These are phyloP conservation scores for Xylaria scruposa DNA, from an alignment of 495 filamentous ascomycete genomes.

Conservation along the genomic window DNA sequence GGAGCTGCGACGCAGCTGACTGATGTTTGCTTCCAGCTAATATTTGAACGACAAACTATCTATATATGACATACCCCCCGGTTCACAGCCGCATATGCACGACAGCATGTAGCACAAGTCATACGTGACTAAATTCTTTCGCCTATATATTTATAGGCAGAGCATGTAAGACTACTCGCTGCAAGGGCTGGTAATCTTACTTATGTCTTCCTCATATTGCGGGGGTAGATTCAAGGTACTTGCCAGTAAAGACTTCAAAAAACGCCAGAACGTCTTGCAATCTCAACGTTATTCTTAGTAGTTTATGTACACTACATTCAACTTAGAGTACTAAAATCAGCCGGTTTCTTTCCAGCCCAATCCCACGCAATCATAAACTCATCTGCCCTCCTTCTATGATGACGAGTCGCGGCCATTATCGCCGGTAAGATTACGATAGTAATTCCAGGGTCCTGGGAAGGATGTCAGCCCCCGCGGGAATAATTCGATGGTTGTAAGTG, in stretches of 20 bases:
- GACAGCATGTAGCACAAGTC: not conserved
- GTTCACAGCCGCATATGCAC: constrained; percentile 10
- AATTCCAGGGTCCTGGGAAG: not conserved
- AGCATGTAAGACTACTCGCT: constrained; percentile 5
- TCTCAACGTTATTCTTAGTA: not conserved
- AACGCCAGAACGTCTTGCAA: not conserved
- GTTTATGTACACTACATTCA: not conserved
- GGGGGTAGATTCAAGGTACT: not conserved
- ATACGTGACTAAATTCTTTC: constrained; percentile 7
- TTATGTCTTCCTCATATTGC: not conserved
- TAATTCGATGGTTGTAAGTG: not conserved
- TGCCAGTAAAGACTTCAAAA: not conserved
- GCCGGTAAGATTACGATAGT: not conserved
- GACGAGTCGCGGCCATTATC: not conserved
- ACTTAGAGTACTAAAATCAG: not conserved
- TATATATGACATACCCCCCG: not conserved
- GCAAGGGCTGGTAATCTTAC: not conserved
- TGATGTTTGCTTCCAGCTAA: not conserved
- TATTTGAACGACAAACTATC: too few species aligned
- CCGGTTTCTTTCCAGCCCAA: not conserved
- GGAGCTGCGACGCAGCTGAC: not conserved
- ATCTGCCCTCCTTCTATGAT: not conserved
- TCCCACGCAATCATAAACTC: not conserved
- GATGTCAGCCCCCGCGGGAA: not conserved
- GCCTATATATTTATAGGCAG: constrained; percentile 13